Base-by-base conservation (phyloP, 2,329 filamentous ascomycete genomes). In the Albifimbria verrucaria region DNA sequence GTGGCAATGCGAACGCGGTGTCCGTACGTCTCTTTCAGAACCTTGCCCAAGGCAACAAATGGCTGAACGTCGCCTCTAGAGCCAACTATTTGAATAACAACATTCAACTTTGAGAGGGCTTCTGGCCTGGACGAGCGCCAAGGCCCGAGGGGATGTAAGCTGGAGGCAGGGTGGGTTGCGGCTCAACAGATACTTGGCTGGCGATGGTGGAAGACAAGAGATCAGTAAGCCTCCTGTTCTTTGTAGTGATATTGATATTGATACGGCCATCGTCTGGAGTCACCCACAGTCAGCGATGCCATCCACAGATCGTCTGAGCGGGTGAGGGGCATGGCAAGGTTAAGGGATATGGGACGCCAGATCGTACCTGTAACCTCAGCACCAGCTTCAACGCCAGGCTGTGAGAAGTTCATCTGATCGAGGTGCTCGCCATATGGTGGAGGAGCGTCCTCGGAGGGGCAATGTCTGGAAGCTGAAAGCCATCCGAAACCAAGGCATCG, bases 191-290 rank as follows among this genome's bases (percentile, higher is more conserved):
- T 21, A 84, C 70, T 61, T 88, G 78, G 56, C 77, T 75, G 55
- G 79, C 72, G 41, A 92, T 67, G 7, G 85, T 82, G 3, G 88
- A 86, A 0, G 82, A 79, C 23, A 92, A 77, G 12, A 92, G 75
- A 55, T 85, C 82, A 2, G 87, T 83, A 4, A 93, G 74, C 51
- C 81, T 81, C 51, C 78, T 74, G 59, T 80, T 85, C 59, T 83
- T 86, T 66, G 91, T 86, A 64, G 87, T 85, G 71, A 94, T 90
- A 57, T 85, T 86, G 72, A 94, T 91, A 64, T 91, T 85, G 61
- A 94, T 79, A 64, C 90, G 83, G 22, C 90, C 90, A 72, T 92
- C 87, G 55, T 82, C 88, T 85, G 11, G 32, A 39, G 44, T 53
- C 52, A 50, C 22, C 25, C 21, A 44, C 41, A 21, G 41, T 62